These are phyloP conservation scores for Penicillium sp. DNA, from an alignment of 2,329 filamentous ascomycete genomes.

Conservation along the genomic window DNA sequence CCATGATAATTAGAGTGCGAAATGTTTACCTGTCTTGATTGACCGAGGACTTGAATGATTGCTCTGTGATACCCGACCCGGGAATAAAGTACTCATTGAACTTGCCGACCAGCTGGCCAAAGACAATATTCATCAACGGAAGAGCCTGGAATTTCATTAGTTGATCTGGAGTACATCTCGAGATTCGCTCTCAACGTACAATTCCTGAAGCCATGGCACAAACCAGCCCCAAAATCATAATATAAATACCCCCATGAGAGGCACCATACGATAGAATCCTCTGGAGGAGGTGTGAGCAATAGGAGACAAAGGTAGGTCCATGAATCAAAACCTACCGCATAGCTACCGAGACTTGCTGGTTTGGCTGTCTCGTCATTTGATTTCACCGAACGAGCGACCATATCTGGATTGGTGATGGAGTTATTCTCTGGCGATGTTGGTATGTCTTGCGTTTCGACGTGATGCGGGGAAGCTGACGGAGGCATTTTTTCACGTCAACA, in stretches of 20 bases:
- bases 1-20: neutral
- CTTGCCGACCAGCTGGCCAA: slow-evolving; percentile 55
- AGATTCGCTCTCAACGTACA: neutral
- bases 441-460: neutral
- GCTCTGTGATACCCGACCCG: slow-evolving; percentile 43
- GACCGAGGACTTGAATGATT: slow-evolving; percentile 53
- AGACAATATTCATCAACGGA: slow-evolving; percentile 61
- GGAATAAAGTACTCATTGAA: slow-evolving; percentile 58
- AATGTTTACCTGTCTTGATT: slow-evolving; percentile 33
- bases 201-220: slow-evolving; percentile 22
- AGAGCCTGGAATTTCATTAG: slow-evolving; percentile 16
- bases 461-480: neutral
- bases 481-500: neutral
- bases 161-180: neutral
- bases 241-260: slow-evolving; percentile 13
- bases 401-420: neutral
- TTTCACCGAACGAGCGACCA: neutral
- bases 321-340: neutral
- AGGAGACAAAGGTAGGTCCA: neutral
- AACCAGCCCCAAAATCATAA: slow-evolving; percentile 17
- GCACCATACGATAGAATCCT: slow-evolving; percentile 28
- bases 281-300: slow-evolving; percentile 7
- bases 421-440: neutral
- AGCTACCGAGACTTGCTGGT: neutral
- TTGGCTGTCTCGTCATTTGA: neutral